Percentiles rank a stretch among this genome's conserved stretches.
Evolutionary conservation across 1,139 yeast genomes (phyloP).

Genomic region (Hansenula lynferdii): DNA sequence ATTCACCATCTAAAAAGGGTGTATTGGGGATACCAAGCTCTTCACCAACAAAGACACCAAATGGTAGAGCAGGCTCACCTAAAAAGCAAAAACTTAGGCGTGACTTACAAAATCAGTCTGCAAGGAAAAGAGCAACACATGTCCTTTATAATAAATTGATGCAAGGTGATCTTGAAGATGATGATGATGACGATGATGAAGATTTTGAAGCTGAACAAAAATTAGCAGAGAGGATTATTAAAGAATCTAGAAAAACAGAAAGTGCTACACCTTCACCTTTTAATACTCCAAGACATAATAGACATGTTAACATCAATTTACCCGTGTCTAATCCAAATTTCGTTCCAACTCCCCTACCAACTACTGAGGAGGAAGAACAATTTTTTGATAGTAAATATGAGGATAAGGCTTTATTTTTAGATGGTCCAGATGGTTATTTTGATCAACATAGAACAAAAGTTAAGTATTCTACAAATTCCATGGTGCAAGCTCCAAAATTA

Average conservation of each 20-base stretch:
- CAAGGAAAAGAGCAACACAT: conserved; percentile 43
- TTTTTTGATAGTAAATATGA: conserved; percentile 34
- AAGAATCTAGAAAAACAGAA: conserved; percentile 21
- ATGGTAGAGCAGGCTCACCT: conserved; percentile 41
- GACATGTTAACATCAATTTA: conserved; percentile 18
- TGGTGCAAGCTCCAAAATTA: conserved; percentile 65
- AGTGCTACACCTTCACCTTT: conserved; percentile 22
- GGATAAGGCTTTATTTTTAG: conserved; percentile 62
- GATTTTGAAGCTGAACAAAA: conserved; percentile 33
- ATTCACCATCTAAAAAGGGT: conserved; percentile 24
- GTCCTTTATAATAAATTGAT: conserved; percentile 30
- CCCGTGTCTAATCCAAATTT: conserved; percentile 24
- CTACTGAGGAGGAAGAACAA: conserved; percentile 26
- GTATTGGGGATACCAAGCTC: conserved; percentile 9
- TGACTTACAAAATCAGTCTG: conserved; percentile 35
- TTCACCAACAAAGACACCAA: conserved; percentile 32
- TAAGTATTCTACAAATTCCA: conserved; percentile 56
- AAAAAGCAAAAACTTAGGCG: conserved; percentile 5
- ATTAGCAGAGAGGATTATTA: conserved; percentile 43
- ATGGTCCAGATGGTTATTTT: conserved; percentile 87
- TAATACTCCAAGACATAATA: conserved; percentile 19
- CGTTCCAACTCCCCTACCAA: conserved; percentile 33
- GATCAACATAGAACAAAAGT: conserved; percentile 63
- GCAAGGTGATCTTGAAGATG: conserved; percentile 31
- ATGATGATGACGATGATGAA: conserved; percentile 29